These are phyloP conservation scores for Penium margaritaceum DNA, from an alignment of 139 green algal species.

Conservation along the genomic window DNA sequence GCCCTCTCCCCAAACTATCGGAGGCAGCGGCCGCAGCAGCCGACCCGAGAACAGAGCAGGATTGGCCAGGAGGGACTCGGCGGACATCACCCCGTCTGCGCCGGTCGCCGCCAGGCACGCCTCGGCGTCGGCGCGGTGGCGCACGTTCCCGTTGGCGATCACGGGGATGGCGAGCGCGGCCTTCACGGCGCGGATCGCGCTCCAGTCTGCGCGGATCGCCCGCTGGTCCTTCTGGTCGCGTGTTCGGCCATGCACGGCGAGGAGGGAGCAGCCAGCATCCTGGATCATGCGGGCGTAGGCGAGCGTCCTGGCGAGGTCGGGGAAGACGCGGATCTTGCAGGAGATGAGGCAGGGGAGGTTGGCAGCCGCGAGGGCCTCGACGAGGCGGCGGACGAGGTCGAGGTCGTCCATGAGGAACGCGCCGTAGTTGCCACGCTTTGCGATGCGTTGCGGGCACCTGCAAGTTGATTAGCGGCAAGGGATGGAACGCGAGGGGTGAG, in stretches of 20 bases:
- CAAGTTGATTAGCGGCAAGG: neutral
- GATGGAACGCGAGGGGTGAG: neutral
- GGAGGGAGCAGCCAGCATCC: slow-evolving; percentile 66
- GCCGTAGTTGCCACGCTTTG: slow-evolving; percentile 51
- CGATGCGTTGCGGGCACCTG: slow-evolving; percentile 45
- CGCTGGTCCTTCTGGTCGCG: slow-evolving; percentile 77
- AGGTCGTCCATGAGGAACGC: slow-evolving; percentile 61
- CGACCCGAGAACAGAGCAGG: slow-evolving; percentile 48
- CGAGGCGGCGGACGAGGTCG: slow-evolving; percentile 33
- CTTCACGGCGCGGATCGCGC: slow-evolving; percentile 63
- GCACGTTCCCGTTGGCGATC: slow-evolving; percentile 54
- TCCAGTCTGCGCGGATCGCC: slow-evolving; percentile 67
- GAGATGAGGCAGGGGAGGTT: slow-evolving; percentile 33
- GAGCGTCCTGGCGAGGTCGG: slow-evolving; percentile 70
- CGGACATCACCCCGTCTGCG: slow-evolving; percentile 49
- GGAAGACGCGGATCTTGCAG: slow-evolving; percentile 78
- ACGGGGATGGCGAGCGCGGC: slow-evolving; percentile 48
- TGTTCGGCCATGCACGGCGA: slow-evolving; percentile 89
- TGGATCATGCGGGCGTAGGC: slow-evolving; percentile 88
- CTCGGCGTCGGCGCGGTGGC: slow-evolving; percentile 36
- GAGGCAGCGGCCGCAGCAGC: slow-evolving; percentile 10
- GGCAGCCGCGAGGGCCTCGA: slow-evolving; percentile 14
- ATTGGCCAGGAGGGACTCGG: slow-evolving; percentile 51
- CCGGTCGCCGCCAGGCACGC: slow-evolving; percentile 49
- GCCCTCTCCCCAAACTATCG: neutral